phyloP scores from a whole-genome alignment of 1,284 basidiomycete genomes.

The Phaffia rhodozyma region DNA sequence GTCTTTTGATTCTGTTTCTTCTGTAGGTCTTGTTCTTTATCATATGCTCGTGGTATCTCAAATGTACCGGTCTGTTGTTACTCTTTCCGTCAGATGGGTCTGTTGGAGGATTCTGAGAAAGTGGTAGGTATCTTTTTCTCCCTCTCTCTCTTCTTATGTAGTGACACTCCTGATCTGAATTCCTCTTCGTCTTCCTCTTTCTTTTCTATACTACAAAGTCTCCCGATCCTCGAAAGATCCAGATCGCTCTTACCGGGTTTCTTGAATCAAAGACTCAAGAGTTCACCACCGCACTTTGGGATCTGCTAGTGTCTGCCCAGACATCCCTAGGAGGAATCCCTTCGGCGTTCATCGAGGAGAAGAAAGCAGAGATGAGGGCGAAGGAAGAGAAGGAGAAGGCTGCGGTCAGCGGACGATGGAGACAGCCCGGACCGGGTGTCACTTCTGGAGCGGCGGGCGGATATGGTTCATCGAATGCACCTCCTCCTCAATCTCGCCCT shows the following conservation, averaged over 20 bases:
- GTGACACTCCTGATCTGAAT: slow-evolving; percentile 1
- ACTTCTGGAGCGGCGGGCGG: slow-evolving; percentile 37
- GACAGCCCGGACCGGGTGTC: slow-evolving; percentile 37
- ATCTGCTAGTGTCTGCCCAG: slow-evolving; percentile 78
- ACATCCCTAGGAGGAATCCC: slow-evolving; percentile 79
- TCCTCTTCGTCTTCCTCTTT: too few relatives aligned
- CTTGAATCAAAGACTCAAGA: slow-evolving; percentile 55
- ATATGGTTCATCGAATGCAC: slow-evolving; percentile 18
- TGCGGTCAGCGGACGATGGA: slow-evolving; percentile 10
- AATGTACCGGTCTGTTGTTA: neutral
- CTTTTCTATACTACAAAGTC: slow-evolving; percentile 40
- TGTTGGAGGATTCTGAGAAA: slow-evolving; percentile 71
- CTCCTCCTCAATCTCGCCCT: slow-evolving; percentile 21
- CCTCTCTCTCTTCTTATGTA: slow-evolving; percentile 2
- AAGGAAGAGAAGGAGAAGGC: slow-evolving; percentile 51
- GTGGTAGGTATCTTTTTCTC: slow-evolving; percentile 45
- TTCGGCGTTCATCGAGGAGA: slow-evolving; percentile 83
- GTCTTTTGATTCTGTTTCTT: neutral
- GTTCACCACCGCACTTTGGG: slow-evolving; percentile 86
- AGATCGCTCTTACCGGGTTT: slow-evolving; percentile 87
- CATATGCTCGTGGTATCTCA: neutral
- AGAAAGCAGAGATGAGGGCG: slow-evolving; percentile 82
- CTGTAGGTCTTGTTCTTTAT: neutral
- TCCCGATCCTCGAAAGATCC: slow-evolving; percentile 89
- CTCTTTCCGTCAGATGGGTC: slow-evolving; percentile 45